Evolutionary conservation across 257 asterid species (phyloP), one percentile per base, ranked within the genome.

Genomic region (Solanum corneliomulleri): DNA sequence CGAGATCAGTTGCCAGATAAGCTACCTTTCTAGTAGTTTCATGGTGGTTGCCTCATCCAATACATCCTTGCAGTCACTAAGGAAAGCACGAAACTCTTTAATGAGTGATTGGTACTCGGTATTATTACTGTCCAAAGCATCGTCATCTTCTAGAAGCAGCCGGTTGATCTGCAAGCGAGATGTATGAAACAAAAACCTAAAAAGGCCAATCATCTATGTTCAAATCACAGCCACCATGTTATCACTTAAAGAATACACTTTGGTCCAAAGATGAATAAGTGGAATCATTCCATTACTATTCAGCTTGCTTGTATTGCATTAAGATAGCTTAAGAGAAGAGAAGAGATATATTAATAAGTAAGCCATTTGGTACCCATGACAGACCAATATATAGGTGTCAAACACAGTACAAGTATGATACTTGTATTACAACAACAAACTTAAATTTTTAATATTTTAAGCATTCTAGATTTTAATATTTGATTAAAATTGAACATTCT

Each of bases 31-130:
- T 41, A 97, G 93, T 89, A 95, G 95, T 86, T 95, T 95, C 98
- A 97, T 90, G 68, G 99, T 95, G 29, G 99, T 97, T 87, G 98
- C 99, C 91, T 97, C 99, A 89, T 95, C 99, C 92, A 97, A 90
- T 56, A 94, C 99, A 90, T 97, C 99, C 93, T 97, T 97, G 94
- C 92, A 88, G 90, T 97, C 99, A 84, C 99, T 94, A 87, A 97
- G 91, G 86, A 97, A 97, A 88, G 99, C 99, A 31, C 96, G 97
- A 77, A 97, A 95, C 87, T 97, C 99, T 23, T 87, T 90, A 87
- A 94, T 94, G 90, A 95, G 92, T 78, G 95, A 91, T 88, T 96
- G 98, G 89, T 91, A 95, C 87, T 93, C 98, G 35, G 94, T 88
- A 88, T 89, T 91, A 86, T 84, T 85, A 88, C 88, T 92, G 80